Evolutionary conservation across 73 alveolate species (phyloP).

Genomic region (Tetrahymena malaccensis): DNA sequence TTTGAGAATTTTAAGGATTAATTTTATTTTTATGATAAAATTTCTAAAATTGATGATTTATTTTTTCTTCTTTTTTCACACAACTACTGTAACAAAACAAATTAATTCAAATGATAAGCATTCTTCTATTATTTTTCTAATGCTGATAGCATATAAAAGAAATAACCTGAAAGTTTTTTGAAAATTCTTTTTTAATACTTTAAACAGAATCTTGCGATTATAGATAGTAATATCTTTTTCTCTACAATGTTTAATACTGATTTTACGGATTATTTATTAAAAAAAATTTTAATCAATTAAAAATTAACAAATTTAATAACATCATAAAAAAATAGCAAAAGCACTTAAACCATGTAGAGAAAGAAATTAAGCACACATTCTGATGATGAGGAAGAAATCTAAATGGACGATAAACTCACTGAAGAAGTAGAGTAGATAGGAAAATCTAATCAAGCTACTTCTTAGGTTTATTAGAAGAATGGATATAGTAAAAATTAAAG

Average conservation of each 20-base stretch:
- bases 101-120: neutral
- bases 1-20: too few relatives aligned
- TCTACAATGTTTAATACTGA: neutral
- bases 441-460: neutral
- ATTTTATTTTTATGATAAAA: too few relatives aligned
- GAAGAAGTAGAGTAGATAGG: neutral
- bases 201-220: neutral
- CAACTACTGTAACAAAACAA: too few relatives aligned
- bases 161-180: neutral
- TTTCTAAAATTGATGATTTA: too few relatives aligned
- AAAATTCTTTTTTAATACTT: neutral
- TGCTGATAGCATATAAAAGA: neutral
- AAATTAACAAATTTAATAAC: too few relatives aligned
- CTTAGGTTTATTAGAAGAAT: neutral
- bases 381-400: neutral
- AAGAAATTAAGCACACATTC: neutral
- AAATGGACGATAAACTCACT: neutral
- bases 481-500: neutral
- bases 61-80: too few relatives aligned
- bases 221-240: neutral
- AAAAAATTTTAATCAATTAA: too few relatives aligned
- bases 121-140: neutral
- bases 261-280: neutral
- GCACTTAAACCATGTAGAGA: neutral
- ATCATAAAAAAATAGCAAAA: too few relatives aligned